Base-by-base conservation (phyloP, 352 stramenopile genomes). In the Phytophthora megakarya region DNA sequence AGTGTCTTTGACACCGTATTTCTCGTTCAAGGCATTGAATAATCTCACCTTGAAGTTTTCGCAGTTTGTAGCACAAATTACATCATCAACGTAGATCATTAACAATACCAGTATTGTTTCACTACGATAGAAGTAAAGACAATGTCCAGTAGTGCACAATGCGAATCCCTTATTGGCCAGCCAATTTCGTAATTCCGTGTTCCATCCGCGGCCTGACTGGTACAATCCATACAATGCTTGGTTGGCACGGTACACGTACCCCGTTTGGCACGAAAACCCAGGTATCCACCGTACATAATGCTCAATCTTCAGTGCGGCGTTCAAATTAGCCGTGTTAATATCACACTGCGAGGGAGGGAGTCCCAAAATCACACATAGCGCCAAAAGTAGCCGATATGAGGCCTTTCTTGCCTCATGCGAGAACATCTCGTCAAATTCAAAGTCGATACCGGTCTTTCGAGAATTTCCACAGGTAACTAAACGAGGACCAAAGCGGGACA, bases 141-240 rank as follows among this genome's bases (percentile, higher is more conserved):
- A 50, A 1, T 39, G 40, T 15, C 51, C 51, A 3, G 26, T 60
- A 19, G 22, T 60, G 40, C 26, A 51, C 5, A 28, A n/a, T n/a
- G 39, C 22, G 37, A 40, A 40, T 18, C 35, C 28, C 30, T 22
- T 32, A 15, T 44, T 7, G 46, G n/a, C 15, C 7, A 48, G 5
- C 16, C 15, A 22, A 47, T 33, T 23, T 55, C 22, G 35, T 15
- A 40, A n/a, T 33, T 63, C 43, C 23, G 35, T 30, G 39, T 54
- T 47, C 38, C 51, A 65, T 51, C 53, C 57, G 18, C 23, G 16
- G 3, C 47, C 47, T 8, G 23, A 56, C 10, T 59, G 57, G 28
- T 59, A 25, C 7, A 59, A 43, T 1, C 51, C 46, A 18, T 58
- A 55, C 4, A 50, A 33, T 28, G 49, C 38, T 51, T 65, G 47